Evolutionary conservation across 192 early-diverging fungal genomes (phyloP), one percentile per base, ranked within the genome.

Genomic region (Mortierella alpina): DNA sequence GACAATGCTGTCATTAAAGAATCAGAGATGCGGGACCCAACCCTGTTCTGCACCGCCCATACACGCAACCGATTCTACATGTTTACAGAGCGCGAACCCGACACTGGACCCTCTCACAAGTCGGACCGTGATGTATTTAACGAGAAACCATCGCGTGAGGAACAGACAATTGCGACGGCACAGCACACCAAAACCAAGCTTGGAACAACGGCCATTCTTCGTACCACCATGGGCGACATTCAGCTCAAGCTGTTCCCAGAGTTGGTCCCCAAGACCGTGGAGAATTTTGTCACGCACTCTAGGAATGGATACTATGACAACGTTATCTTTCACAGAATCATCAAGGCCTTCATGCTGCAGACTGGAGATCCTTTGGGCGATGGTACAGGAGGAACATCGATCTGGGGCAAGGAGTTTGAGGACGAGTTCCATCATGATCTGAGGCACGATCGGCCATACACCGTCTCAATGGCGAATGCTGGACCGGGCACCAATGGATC

Each of bases 271-370:
- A 97, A 96, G 77, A 92, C 97, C 4, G 96, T 97, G 18, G 95
- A 98, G 83, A 99, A 98, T 76, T 99, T 98, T 84, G 91, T 93
- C 12, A 93, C 91, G 0, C 92, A 96, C 54, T 83, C 95, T 5
- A 91, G 93, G 61, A 93, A 93, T 61, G 93, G 90, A 6, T 98
- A 97, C 70, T 98, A 96, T 73, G 94, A 97, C 63, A 92, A 92
- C 58, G 84, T 97, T n/a, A 92, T 96, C 39, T 98, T 99, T 84
- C 97, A 99, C 82, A 87, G 97, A n/a, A 92, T 97, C 15, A 97
- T 99, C 81, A 96, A 97, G 78, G 88, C 92, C 11, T 99, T 99
- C 74, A 99, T 99, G 96, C 83, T 98, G 45, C 96, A 98, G 82
- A 99, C 97, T 0, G 94, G 94, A n/a, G 92, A 94, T 80, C 93